Evolutionary conservation across 805 yeast species (phyloP), one percentile per base, ranked within the genome.

Genomic region (Candida incommunis): DNA sequence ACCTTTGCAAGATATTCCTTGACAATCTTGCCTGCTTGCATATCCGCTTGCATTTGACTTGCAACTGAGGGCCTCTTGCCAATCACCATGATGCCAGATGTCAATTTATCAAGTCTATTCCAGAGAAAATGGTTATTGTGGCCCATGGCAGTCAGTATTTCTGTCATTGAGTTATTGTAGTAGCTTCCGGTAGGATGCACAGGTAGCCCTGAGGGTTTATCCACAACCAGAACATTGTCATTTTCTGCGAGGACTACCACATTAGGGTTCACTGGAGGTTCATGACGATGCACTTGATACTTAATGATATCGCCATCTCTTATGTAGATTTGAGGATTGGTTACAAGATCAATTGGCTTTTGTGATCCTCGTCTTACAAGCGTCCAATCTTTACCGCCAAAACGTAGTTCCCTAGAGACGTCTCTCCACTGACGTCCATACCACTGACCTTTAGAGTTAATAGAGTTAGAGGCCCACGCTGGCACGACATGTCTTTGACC

Each of bases 181-280:
- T 78, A 90, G 48, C 64, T 57, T 3, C 96, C 97, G 0, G 96
- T 82, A 2, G 98, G 97, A 60, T 90, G 98, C 0, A 84, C 94
- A 0, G 98, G 96, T 1, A 90, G 72, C 0, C 97, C 96, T 4
- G 92, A 73, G 0, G 97, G 97, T 52, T 90, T 90, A 61, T 90
- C 92, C 22, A 92, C 77, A 2, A 83, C 94, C 5, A 92, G 65
- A 22, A 82, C 60, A 41, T 81, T 74, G 4, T 76, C 83, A 56
- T 81, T 76, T 53, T 85, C 84, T 57, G 69, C 69, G 0, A 87
- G 76, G 20, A 83, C 72, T 46, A 71, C 70, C 42, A 84, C 76
- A 0, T 72, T 70, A 63, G 34, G 40, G 3, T 56, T 52, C 1
- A 87, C 85, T 0, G 90, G 75, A 0, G 97, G 96, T 56, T 92